These are phyloP conservation scores for Populus hybrid DNA, from an alignment of 441 rosid species.

Conservation along the genomic window DNA sequence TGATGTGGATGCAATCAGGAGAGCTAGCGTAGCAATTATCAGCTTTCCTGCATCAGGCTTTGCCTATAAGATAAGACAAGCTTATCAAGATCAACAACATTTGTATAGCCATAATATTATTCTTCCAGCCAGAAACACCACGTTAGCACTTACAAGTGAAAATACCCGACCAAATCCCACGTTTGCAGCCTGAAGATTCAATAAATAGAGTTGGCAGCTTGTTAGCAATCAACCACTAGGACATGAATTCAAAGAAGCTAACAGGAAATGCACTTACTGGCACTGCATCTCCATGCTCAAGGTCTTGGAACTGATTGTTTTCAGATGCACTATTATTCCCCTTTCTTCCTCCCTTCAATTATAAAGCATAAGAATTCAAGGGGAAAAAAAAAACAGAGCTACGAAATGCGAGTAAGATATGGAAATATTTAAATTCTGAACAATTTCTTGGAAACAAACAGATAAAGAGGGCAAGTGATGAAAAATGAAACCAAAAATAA, in stretches of 20 bases:
- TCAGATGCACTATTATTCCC: background rate
- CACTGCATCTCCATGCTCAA: slow-evolving; percentile 64
- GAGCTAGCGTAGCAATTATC: slow-evolving; percentile 63
- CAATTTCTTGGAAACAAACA: too few species aligned
- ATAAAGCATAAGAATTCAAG: background rate
- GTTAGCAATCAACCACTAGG: slow-evolving; percentile 13
- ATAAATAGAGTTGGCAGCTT: slow-evolving; percentile 1
- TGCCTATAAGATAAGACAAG: slow-evolving; percentile 44
- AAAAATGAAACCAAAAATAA: background rate
- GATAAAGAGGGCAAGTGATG: background rate
- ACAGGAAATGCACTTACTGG: slow-evolving; percentile 39
- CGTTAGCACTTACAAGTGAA: slow-evolving; percentile 50
- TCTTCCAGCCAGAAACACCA: slow-evolving; percentile 1
- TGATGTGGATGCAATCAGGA: slow-evolving; percentile 68
- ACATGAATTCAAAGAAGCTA: slow-evolving; percentile 2
- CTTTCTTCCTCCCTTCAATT: background rate
- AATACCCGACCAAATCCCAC: slow-evolving; percentile 71
- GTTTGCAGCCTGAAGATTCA: slow-evolving; percentile 62
- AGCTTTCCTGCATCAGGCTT: slow-evolving; percentile 79
- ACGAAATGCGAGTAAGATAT: too few species aligned
- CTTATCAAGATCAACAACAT: background rate
- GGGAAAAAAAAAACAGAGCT: background rate
- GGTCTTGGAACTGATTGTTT: slow-evolving; percentile 27
- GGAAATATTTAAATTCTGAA: too few species aligned
- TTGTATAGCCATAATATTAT: background rate